Evolutionary conservation across 805 yeast genomes (phyloP), one percentile per base, ranked within the genome.

Genomic region (Yamadazyma endophytica): DNA sequence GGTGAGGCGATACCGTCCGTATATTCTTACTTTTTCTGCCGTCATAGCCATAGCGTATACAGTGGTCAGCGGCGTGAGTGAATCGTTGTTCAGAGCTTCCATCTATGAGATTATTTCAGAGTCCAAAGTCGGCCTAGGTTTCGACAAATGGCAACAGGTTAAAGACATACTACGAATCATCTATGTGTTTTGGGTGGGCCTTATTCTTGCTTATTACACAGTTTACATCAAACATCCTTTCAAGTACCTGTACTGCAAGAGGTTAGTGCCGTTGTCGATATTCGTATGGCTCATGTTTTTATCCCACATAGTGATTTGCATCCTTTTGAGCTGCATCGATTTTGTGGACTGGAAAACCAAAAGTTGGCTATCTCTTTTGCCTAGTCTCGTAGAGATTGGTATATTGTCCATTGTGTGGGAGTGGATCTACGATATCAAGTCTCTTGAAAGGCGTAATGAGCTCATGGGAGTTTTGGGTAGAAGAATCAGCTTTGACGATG

Each of bases 401-500:
- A 54, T 76, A 4, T 56, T 70, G 12, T 72, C 79, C 1, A 61
- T 75, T 15, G 64, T 77, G 1, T 79, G 84, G 82, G 86, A 80
- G 53, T 77, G 86, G 81, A 52, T 77, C 7, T 72, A 63, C 44
- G 68, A 75, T 26, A 75, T 78, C 24, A 69, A 73, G 39, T 46
- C 62, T 12, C 47, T 73, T 25, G 80, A 76, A 39, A 62, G 67
- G 38, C 53, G 65, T 19, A 51, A 60, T 17, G 86, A 80, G 39
- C 57, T 68, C 29, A 58, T 61, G 40, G 81, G 81, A 1, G 73
- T 82, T 7, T 64, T 81, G 27, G 89, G 89, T 0, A 63, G 87
- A 37, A 64, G 73, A 38, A 54, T 66, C 30, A 69, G 78, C 19
- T 56, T 63, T 29, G 77, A 73, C 29, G 75, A 71, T 34, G 49